These are phyloP conservation scores for Ascoidea tarda DNA, from an alignment of 805 yeast genomes.

Conservation along the genomic window DNA sequence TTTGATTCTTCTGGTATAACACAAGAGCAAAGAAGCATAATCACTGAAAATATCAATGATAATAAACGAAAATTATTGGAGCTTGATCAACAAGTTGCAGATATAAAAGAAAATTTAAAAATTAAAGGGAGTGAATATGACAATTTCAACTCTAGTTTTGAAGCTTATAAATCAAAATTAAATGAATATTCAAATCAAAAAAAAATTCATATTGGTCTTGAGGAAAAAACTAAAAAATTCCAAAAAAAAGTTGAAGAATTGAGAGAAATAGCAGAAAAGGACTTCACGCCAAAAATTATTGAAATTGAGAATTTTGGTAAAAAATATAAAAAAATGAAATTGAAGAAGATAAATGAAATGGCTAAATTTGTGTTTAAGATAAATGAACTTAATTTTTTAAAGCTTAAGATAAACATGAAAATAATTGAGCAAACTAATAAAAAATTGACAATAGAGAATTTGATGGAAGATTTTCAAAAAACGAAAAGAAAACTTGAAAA, in stretches of 20 bases:
- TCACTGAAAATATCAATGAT: constrained; percentile 1
- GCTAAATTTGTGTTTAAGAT: constrained; percentile 13
- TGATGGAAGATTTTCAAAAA: constrained; percentile 17
- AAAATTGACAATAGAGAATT: constrained; percentile 16
- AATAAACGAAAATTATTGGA: not conserved
- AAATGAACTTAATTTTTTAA: constrained; percentile 15
- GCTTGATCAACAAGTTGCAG: not conserved
- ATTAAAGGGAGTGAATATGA: constrained; percentile 3
- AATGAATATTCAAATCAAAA: constrained; percentile 11
- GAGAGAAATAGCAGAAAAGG: constrained; percentile 25
- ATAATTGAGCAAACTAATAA: constrained; percentile 27
- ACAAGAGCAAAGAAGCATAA: constrained; percentile 7
- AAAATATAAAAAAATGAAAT: constrained; percentile 12
- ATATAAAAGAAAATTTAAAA: not conserved
- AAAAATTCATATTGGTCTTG: constrained; percentile 13
- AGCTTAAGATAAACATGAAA: constrained; percentile 15
- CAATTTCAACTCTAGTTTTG: constrained; percentile 9
- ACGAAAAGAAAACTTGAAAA: constrained; percentile 16
- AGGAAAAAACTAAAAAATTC: constrained; percentile 16
- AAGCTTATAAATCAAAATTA: constrained; percentile 8
- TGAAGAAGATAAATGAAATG: constrained; percentile 13
- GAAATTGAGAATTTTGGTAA: constrained; percentile 19
- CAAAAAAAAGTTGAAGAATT: constrained; percentile 19
- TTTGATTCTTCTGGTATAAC: constrained; percentile 13
- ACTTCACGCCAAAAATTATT: constrained; percentile 24